Base-by-base conservation (phyloP, 2,329 filamentous ascomycete species). In the Decorospora gaudefroyi region DNA sequence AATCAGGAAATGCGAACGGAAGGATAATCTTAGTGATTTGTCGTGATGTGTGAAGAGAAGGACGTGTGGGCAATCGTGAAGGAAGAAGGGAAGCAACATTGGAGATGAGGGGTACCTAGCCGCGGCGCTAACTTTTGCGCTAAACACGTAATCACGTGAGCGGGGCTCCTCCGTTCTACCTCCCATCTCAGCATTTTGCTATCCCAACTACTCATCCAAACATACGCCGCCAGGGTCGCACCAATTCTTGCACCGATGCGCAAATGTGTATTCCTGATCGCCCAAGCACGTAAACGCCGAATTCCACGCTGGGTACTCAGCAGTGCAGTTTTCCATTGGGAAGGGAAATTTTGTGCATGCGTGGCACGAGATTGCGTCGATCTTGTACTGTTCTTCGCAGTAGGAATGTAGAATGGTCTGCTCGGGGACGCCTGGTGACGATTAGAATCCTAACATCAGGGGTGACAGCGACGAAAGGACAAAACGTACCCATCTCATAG, bases 381-480 rank as follows among this genome's bases (percentile, higher is more conserved):
- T n/a, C 12, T 37, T 25, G 16, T 33, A 54, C 34, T 56, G 47
- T 9, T 49, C 38, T 27, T 49, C 31, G 29, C 55, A 61, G 31
- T 58, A 59, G 10, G 47, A 51, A 10, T 56, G 51, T 1, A 61
- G 53, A 4, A 54, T 38, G 1, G 26, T 50, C 17, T 61, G 55
- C n/a, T 44, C 42, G 10, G 40, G 28, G 18, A 57, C 46, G n/a
- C 34, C 46, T 55, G 6, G 4, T 4, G 4, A 11, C 6, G 8
- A 21, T 52, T 1, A 49, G 46, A 15, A 16, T 36, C 21, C 8
- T 6, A 35, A 25, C 10, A 25, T 23, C 19, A 17, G 13, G 13
- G 22, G 12, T 27, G 11, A 29, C 11, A 17, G 5, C 17, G 25
- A 16, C 23, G n/a, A 12, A 11, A 6, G 4, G 12, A 28, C 6